Conservation (phyloP, 2,329 filamentous ascomycete species). For the Exophiala lecanii-corni region DNA sequence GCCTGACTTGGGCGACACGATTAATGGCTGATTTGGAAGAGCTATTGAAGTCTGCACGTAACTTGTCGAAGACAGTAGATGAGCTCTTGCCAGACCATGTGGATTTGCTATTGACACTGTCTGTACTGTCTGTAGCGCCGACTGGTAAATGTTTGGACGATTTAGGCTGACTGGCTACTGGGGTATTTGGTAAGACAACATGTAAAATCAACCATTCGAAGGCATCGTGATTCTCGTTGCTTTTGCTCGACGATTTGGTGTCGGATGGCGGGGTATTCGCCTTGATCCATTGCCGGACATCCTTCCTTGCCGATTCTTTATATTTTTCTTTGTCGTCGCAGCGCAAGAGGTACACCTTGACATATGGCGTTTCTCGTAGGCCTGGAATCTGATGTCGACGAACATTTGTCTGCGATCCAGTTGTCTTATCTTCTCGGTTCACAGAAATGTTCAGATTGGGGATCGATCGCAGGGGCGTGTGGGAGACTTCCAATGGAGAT, state of each 20-base stretch:
- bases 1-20: constrained; percentile 77
- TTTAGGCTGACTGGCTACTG: constrained; percentile 72
- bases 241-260: constrained; percentile 45
- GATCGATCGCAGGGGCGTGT: constrained; percentile 84
- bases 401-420: constrained; percentile 33
- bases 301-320: constrained; percentile 71
- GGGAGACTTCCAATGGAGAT: constrained; percentile 96
- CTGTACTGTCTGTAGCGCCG: constrained; percentile 48
- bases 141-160: constrained; percentile 46
- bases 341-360: constrained; percentile 82
- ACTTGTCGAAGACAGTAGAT: constrained; percentile 80
- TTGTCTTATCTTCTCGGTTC: constrained; percentile 53
- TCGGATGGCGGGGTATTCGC: constrained; percentile 34
- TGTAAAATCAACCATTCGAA: constrained; percentile 95
- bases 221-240: constrained; percentile 89
- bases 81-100: constrained; percentile 75
- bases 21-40: constrained; percentile 68
- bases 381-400: constrained; percentile 94
- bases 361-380: constrained; percentile 83
- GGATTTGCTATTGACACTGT: constrained; percentile 61
- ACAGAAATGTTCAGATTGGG: constrained; percentile 88
- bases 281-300: constrained; percentile 89
- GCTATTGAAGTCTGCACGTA: constrained; percentile 84
- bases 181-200: constrained; percentile 81
- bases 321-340: constrained; percentile 97